Evolutionary conservation across 2,329 filamentous ascomycete genomes (phyloP).

Genomic region (Coleophoma crateriformis): DNA sequence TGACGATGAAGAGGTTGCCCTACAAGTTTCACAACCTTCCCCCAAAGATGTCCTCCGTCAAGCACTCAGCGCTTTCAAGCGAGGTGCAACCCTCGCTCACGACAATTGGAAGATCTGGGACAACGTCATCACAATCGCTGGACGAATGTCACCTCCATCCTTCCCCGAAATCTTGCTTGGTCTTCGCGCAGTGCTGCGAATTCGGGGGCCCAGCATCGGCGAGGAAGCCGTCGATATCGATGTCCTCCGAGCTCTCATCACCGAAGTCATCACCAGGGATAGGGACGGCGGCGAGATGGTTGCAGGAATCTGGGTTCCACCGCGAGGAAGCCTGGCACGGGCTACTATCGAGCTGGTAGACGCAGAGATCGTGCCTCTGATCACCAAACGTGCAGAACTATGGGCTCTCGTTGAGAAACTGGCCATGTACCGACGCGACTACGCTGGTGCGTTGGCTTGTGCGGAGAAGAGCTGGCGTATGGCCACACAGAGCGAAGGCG

Average conservation of each 20-base stretch:
- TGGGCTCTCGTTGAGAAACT: conserved; percentile 72
- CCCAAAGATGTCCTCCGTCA: conserved; percentile 54
- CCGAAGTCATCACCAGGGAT: conserved; percentile 54
- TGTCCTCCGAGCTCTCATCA: conserved; percentile 66
- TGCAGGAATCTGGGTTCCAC: conserved; percentile 32
- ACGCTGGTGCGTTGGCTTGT: conserved; percentile 68
- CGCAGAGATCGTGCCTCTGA: conserved; percentile 69
- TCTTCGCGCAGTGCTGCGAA: conserved; percentile 67
- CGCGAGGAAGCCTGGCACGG: conserved; percentile 54
- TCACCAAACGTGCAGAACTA: conserved; percentile 71
- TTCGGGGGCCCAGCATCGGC: conserved; percentile 59
- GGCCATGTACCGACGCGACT: conserved; percentile 68
- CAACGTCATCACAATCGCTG: conserved; percentile 84
- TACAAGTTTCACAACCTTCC: not conserved
- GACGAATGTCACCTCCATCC: conserved; percentile 69
- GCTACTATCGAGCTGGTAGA: conserved; percentile 71
- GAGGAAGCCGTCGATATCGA: conserved; percentile 75
- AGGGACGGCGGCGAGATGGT: conserved; percentile 16
- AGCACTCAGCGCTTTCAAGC: conserved; percentile 79
- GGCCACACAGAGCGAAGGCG: conserved; percentile 41
- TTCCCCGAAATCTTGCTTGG: conserved; percentile 72
- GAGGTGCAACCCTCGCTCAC: conserved; percentile 75
- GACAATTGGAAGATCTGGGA: conserved; percentile 95
- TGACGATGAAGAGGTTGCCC: conserved; percentile 15
- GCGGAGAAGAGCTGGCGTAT: conserved; percentile 89